Percentiles rank a stretch among this genome's conserved stretches.
phyloP scores from a whole-genome alignment of 306 rosid species.

The Coriaria nepalensis region DNA sequence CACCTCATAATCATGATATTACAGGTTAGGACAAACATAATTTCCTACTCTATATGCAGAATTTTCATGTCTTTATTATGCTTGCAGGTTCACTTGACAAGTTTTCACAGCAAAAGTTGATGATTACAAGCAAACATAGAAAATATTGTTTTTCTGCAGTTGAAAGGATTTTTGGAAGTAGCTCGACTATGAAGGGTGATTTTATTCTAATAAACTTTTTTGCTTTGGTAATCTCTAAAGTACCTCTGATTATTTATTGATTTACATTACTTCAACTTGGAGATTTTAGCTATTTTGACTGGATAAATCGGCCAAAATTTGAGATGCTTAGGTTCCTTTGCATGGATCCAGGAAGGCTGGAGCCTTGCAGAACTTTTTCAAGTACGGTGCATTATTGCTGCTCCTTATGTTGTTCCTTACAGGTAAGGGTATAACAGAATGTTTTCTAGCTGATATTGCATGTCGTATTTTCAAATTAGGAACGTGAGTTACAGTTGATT shows the following conservation, averaged over 20 bases:
- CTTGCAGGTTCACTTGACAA: conserved; percentile 30
- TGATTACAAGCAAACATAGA: conserved; percentile 39
- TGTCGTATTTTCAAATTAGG: too few relatives aligned
- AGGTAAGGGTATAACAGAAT: conserved; percentile 24
- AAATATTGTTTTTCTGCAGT: conserved; percentile 40
- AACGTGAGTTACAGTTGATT: too few relatives aligned
- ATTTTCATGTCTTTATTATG: conserved; percentile 16
- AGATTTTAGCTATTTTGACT: background rate
- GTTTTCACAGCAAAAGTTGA: conserved; percentile 37
- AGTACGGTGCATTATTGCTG: conserved; percentile 62
- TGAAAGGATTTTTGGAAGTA: conserved; percentile 51
- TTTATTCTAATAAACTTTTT: conserved; percentile 63
- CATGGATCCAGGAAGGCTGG: conserved; percentile 70
- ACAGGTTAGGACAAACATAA: conserved; percentile 21
- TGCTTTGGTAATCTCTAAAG: conserved; percentile 47
- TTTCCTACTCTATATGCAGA: background rate
- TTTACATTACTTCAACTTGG: background rate
- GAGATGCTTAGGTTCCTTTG: background rate
- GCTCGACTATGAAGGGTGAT: conserved; percentile 48
- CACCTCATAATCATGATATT: conserved; percentile 25
- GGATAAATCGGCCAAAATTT: too few relatives aligned
- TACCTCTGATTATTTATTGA: background rate
- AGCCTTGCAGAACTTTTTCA: conserved; percentile 58
- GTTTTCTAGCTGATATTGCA: too few relatives aligned
- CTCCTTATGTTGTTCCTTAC: conserved; percentile 78